A percentile compares a stretch with the other conserved stretches of the same genome.
phyloP scores from a whole-genome alignment of 2,329 filamentous ascomycete species.

The Colletotrichum zoysiae region DNA sequence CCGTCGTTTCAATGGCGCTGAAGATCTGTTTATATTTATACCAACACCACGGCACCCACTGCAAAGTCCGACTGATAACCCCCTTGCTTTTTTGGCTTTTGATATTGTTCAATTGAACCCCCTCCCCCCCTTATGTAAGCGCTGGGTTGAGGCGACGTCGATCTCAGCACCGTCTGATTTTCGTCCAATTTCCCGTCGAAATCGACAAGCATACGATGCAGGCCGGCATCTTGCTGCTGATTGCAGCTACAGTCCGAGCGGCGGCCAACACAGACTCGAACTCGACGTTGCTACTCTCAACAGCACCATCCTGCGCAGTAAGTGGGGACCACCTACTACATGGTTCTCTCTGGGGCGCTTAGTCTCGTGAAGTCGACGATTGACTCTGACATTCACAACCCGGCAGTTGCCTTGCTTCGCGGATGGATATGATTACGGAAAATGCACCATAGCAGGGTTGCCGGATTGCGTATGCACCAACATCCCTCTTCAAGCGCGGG shows the following conservation, averaged over 20 bases:
- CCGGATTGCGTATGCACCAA: conserved; percentile 34
- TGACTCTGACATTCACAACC: background rate
- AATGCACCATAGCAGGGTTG: conserved; percentile 26
- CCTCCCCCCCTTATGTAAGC: background rate
- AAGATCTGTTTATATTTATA: conserved; percentile 10
- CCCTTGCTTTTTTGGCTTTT: background rate
- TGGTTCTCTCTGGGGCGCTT: background rate
- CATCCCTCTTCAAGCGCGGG: conserved; percentile 21
- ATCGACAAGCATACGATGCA: background rate
- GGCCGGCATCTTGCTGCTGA: conserved; percentile 8
- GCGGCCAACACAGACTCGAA: background rate
- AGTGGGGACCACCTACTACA: background rate
- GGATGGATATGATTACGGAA: conserved; percentile 22
- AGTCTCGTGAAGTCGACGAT: background rate
- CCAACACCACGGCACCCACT: background rate
- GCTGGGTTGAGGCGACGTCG: background rate
- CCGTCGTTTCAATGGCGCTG: background rate
- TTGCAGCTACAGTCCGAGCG: background rate
- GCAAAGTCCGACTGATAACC: background rate
- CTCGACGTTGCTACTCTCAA: conserved; percentile 14
- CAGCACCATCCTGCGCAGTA: conserved; percentile 33
- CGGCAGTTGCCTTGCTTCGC: conserved; percentile 32
- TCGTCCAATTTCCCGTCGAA: background rate
- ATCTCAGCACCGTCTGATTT: background rate
- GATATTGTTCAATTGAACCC: background rate